These are phyloP conservation scores for Penicillium brasilianum DNA, from an alignment of 2,329 filamentous ascomycete genomes.

Conservation along the genomic window DNA sequence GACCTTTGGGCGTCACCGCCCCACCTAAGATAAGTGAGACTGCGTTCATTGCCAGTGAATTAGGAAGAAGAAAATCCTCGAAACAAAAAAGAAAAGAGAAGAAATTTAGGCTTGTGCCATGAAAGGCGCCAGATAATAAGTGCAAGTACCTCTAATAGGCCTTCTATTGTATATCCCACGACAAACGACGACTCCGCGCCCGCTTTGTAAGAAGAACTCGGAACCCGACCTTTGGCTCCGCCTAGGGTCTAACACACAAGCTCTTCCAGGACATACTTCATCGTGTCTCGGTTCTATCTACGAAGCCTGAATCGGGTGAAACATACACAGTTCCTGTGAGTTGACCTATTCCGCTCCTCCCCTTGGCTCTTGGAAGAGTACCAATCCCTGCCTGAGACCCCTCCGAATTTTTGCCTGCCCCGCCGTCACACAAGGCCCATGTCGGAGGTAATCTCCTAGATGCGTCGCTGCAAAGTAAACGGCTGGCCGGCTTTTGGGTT, in stretches of 20 bases:
- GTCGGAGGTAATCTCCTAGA: slow-evolving; percentile 13
- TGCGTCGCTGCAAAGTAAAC: slow-evolving; percentile 13
- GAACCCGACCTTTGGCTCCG: slow-evolving; percentile 33
- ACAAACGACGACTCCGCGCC: not conserved
- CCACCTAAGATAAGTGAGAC: slow-evolving; percentile 19
- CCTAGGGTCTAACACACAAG: slow-evolving; percentile 28
- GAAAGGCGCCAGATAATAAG: not conserved
- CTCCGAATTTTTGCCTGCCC: slow-evolving; percentile 27
- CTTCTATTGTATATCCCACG: not conserved
- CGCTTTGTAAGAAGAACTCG: slow-evolving; percentile 33
- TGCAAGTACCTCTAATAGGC: not conserved
- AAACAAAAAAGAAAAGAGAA: slow-evolving; percentile 3
- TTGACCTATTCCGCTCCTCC: slow-evolving; percentile 14
- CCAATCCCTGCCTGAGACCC: slow-evolving; percentile 7
- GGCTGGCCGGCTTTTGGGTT: slow-evolving; percentile 8
- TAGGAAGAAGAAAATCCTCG: not conserved
- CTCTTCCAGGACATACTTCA: slow-evolving; percentile 26
- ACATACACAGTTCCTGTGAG: slow-evolving; percentile 38
- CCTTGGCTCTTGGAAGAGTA: slow-evolving; percentile 10
- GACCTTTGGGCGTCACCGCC: slow-evolving; percentile 42
- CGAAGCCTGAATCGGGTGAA: slow-evolving; percentile 36
- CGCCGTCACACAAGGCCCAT: slow-evolving; percentile 23
- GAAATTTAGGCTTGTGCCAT: not conserved
- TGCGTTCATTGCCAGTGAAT: not conserved
- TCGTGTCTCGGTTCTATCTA: slow-evolving; percentile 36